phyloP scores from a whole-genome alignment of 1,284 basidiomycete species.

The Microbotryum silenes-acaulis region DNA sequence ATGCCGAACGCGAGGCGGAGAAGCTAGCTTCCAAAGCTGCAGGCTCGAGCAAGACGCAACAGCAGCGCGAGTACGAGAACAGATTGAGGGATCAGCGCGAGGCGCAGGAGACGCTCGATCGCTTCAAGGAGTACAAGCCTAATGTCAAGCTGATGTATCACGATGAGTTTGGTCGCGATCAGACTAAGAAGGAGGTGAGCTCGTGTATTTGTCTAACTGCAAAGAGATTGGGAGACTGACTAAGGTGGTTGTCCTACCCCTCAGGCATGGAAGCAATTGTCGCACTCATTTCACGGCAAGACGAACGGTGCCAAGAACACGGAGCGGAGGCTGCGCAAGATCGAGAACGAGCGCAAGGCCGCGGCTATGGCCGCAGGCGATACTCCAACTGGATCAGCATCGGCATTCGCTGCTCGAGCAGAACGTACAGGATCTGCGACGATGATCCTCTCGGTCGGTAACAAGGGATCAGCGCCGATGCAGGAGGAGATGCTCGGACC shows the following conservation, averaged over 20 bases:
- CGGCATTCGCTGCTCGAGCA: constrained; percentile 80
- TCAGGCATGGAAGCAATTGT: constrained; percentile 82
- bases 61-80: constrained; percentile 90
- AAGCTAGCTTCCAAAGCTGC: constrained; percentile 50
- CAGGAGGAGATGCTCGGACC: constrained; percentile 20
- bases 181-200: constrained; percentile 72
- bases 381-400: constrained; percentile 84
- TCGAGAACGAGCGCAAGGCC: constrained; percentile 85
- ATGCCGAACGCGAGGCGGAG: constrained; percentile 72
- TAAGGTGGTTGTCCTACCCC: background rate
- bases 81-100: constrained; percentile 83
- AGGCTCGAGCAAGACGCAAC: constrained; percentile 75
- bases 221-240: too few species aligned
- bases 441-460: constrained; percentile 86
- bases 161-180: constrained; percentile 84
- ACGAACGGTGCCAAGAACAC: constrained; percentile 88
- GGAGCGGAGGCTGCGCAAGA: constrained; percentile 86
- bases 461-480: constrained; percentile 53
- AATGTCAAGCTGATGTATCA: constrained; percentile 94
- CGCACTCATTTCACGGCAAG: constrained; percentile 93
- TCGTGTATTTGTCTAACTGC: too few species aligned
- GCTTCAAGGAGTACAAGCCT: constrained; percentile 91
- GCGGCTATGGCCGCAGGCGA: constrained; percentile 84
- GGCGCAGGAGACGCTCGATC: constrained; percentile 69
- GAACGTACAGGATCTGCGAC: constrained; percentile 88